A percentile compares a stretch with the other conserved stretches of the same genome.
These are phyloP conservation scores for Manihot esculenta DNA, from an alignment of 441 rosid genomes.

Conservation along the genomic window DNA sequence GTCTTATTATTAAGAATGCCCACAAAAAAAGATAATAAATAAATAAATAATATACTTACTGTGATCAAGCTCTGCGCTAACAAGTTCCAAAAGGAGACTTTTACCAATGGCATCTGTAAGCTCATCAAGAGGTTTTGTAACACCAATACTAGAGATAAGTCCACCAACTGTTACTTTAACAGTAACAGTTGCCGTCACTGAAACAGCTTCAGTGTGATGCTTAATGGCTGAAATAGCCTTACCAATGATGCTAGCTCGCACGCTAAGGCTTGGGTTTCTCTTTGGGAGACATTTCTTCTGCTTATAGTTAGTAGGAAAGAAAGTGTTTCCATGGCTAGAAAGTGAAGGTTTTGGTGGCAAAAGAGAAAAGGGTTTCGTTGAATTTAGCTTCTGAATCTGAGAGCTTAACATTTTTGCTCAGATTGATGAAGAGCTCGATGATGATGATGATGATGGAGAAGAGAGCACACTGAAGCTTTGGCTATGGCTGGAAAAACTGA, in stretches of 20 bases:
- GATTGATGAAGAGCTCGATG: background rate
- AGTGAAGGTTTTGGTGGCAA: conserved; percentile 14
- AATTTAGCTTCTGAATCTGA: conserved; percentile 20
- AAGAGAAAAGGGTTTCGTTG: conserved; percentile 7
- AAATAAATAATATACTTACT: conserved; percentile 36
- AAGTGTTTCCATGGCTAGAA: background rate
- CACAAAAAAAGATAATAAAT: too few relatives aligned
- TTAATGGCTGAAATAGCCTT: background rate
- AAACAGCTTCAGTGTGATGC: background rate
- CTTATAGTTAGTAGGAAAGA: background rate
- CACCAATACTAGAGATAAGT: background rate
- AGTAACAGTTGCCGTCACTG: conserved; percentile 15
- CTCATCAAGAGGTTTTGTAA: conserved; percentile 26
- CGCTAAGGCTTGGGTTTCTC: background rate
- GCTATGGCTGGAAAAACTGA: background rate
- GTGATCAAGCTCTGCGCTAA: conserved; percentile 47
- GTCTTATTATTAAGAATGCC: too few relatives aligned
- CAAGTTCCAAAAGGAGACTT: conserved; percentile 58
- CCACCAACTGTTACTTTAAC: conserved; percentile 21
- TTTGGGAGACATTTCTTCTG: background rate
- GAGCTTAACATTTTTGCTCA: conserved; percentile 14
- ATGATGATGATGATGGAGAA: too few relatives aligned
- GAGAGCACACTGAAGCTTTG: background rate
- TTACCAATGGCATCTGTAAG: conserved; percentile 41
- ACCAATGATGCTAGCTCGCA: conserved; percentile 1